phyloP scores from a whole-genome alignment of 768 basidiomycete genomes.

The Xerocomus spinulosus region DNA sequence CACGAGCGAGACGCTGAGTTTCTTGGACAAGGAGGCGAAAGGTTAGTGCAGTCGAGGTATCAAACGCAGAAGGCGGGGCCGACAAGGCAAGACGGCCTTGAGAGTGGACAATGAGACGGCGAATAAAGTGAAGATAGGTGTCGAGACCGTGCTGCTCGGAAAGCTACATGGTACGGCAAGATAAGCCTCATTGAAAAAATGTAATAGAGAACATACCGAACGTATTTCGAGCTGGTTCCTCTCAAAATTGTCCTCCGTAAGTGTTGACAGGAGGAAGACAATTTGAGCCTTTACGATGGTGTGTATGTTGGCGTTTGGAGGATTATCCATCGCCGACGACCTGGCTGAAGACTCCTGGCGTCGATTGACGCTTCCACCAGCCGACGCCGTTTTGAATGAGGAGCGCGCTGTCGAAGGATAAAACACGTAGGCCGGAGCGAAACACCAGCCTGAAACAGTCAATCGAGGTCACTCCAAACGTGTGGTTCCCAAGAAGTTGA shows the following conservation, averaged over 20 bases:
- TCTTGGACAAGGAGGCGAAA: constrained; percentile 86
- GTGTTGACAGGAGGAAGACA: constrained; percentile 91
- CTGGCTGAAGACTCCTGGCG: constrained; percentile 74
- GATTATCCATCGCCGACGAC: constrained; percentile 81
- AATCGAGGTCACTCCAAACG: constrained; percentile 21
- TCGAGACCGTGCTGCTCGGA: constrained; percentile 96
- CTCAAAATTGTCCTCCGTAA: constrained; percentile 96
- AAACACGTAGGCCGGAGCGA: constrained; percentile 31
- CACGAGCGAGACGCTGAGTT: constrained; percentile 82
- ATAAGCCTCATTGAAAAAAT: constrained; percentile 11
- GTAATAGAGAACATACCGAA: constrained; percentile 57
- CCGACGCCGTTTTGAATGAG: constrained; percentile 59
- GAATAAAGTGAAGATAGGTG: constrained; percentile 96
- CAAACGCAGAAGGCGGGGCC: constrained; percentile 59
- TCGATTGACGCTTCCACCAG: constrained; percentile 61
- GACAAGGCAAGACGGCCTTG: constrained; percentile 62
- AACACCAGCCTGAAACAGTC: constrained; percentile 29
- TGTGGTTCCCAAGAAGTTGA: constrained; percentile 7
- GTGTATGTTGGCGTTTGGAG: constrained; percentile 80
- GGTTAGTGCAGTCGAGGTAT: constrained; percentile 72
- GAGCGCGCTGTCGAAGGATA: constrained; percentile 29
- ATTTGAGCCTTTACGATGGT: constrained; percentile 97
- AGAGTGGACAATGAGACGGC: constrained; percentile 88
- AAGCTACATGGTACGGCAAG: constrained; percentile 50
- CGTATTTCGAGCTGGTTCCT: constrained; percentile 92